Conservation (phyloP, 2,329 filamentous ascomycete genomes). For the Pseudophaeomoniella oleicola region DNA sequence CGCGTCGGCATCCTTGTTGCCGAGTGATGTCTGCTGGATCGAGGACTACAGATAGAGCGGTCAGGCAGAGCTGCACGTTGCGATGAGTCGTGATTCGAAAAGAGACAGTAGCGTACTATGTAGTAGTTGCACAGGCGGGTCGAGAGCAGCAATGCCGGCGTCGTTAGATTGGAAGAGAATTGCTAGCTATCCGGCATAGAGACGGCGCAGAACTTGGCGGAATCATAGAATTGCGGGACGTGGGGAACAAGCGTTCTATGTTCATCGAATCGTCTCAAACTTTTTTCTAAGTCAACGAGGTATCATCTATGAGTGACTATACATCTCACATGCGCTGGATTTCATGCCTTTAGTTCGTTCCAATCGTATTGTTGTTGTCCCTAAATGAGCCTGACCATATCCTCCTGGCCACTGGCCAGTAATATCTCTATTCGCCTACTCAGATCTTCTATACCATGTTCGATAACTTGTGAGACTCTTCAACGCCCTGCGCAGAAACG, state of each 20-base stretch:
- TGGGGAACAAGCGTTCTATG: neutral
- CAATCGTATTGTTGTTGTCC: neutral
- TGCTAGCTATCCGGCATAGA: no score
- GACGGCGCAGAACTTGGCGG: neutral
- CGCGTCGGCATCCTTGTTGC: neutral
- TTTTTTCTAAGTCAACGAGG: neutral
- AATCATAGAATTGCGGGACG: neutral
- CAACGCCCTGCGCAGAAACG: conserved; percentile 20
- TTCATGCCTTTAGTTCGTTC: no score
- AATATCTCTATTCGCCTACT: conserved; percentile 26
- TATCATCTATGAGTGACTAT: no score
- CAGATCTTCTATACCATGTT: conserved; percentile 23
- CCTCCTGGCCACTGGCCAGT: conserved; percentile 26
- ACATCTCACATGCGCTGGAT: no score
- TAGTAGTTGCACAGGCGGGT: no score
- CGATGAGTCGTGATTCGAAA: no score
- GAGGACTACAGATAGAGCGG: no score
- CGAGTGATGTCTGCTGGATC: neutral
- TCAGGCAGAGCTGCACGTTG: no score
- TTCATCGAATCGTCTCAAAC: neutral
- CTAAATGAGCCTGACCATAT: conserved; percentile 24
- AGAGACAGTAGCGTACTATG: no score
- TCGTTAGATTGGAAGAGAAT: no score
- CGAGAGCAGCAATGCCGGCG: no score
- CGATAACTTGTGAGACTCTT: conserved; percentile 18